phyloP scores from a whole-genome alignment of 2,329 filamentous ascomycete genomes.

The Sarocladium strictum region DNA sequence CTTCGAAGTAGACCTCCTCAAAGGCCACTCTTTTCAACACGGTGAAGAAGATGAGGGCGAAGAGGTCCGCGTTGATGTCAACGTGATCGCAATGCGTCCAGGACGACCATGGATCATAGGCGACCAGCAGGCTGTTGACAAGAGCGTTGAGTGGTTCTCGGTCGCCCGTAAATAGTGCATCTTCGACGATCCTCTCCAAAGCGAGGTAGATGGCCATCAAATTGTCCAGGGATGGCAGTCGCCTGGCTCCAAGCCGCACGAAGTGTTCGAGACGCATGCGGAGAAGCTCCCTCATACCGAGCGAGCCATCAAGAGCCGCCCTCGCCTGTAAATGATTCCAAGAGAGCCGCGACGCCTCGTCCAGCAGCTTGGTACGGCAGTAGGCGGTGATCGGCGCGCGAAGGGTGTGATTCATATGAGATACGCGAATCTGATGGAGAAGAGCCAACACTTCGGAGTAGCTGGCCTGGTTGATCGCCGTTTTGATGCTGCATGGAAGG shows the following conservation, averaged over 20 bases:
- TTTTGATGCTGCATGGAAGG: constrained; percentile 22
- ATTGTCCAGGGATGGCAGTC: constrained; percentile 16
- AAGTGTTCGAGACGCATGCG: constrained; percentile 20
- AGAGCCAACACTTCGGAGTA: constrained; percentile 24
- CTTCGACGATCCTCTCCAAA: constrained; percentile 20
- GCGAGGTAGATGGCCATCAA: constrained; percentile 19
- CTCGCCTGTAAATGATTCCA: constrained; percentile 23
- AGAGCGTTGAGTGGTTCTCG: constrained; percentile 27
- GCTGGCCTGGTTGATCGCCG: constrained; percentile 21
- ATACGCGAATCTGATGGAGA: constrained; percentile 24
- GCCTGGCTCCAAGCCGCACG: constrained; percentile 18
- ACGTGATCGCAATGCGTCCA: constrained; percentile 21
- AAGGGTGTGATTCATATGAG: constrained; percentile 18
- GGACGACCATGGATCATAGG: constrained; percentile 21
- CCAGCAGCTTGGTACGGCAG: constrained; percentile 21
- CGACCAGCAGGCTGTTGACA: constrained; percentile 27
- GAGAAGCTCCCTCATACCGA: constrained; percentile 22
- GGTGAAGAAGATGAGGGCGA: constrained; percentile 52
- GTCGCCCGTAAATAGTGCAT: constrained; percentile 24
- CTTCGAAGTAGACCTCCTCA: constrained; percentile 58
- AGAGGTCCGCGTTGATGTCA: constrained; percentile 45
- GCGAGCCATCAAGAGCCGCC: constrained; percentile 18
- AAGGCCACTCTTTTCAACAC: constrained; percentile 49
- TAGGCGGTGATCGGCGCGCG: constrained; percentile 19
- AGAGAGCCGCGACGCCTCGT: constrained; percentile 18